Evolutionary conservation across 75 land plant genomes (phyloP).

Genomic region (Adiantum capillusveneris): DNA sequence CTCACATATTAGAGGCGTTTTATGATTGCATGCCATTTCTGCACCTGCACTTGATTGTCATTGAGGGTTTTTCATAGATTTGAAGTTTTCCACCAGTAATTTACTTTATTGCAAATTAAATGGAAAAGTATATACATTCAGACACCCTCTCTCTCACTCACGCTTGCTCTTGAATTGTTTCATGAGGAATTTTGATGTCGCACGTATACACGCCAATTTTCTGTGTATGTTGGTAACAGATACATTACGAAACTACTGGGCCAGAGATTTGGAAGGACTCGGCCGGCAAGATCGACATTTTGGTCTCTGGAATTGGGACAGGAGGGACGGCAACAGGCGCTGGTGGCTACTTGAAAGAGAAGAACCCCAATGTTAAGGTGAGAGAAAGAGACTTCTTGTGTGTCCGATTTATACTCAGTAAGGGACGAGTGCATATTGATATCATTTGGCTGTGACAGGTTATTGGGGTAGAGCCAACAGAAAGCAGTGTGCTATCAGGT

Average conservation of each 20-base stretch:
- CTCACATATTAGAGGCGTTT: too few species aligned
- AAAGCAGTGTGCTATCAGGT: constrained; percentile 34
- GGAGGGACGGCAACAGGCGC: constrained; percentile 73
- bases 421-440: background rate
- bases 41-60: too few species aligned
- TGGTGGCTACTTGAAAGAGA: constrained; percentile 50
- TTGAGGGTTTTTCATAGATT: too few species aligned
- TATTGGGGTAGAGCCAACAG: constrained; percentile 47
- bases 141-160: too few species aligned
- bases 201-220: too few species aligned
- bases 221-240: too few species aligned
- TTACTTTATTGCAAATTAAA: too few species aligned
- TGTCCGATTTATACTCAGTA: background rate
- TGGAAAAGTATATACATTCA: too few species aligned
- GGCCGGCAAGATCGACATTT: constrained; percentile 49
- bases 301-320: constrained; percentile 63
- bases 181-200: too few species aligned
- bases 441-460: constrained; percentile 14
- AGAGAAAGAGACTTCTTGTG: constrained; percentile 1
- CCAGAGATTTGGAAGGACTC: constrained; percentile 85
- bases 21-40: too few species aligned
- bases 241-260: constrained; percentile 69
- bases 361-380: constrained; percentile 61
- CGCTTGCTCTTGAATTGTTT: too few species aligned
- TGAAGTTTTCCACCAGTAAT: too few species aligned